A percentile compares a stretch with the other conserved stretches of the same genome.
Conservation (phyloP, 73 alveolate genomes). For the Paramecium sexaurelia region DNA sequence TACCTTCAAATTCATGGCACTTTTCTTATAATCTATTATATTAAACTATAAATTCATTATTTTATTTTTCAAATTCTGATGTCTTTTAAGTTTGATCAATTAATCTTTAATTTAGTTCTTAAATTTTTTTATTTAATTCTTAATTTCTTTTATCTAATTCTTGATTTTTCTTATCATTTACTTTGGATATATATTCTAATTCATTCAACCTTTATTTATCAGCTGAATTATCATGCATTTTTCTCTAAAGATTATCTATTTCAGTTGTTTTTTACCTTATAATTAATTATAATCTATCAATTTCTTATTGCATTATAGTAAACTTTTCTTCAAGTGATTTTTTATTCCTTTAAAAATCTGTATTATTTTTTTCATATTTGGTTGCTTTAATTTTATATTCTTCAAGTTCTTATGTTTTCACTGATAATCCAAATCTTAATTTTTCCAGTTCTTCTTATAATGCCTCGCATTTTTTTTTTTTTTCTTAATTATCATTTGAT, state of each 20-base stretch:
- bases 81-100: neutral
- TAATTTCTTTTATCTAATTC: neutral
- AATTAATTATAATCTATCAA: slow-evolving; percentile 20
- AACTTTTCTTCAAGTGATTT: neutral
- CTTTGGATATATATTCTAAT: neutral
- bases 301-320: slow-evolving; percentile 20
- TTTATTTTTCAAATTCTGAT: neutral
- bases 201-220: neutral
- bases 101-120: neutral
- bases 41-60: neutral
- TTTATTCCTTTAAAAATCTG: neutral
- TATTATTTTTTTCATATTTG: neutral
- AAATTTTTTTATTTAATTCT: neutral
- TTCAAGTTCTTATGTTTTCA: neutral
- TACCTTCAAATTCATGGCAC: neutral
- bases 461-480: neutral
- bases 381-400: neutral
- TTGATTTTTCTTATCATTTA: neutral
- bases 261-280: neutral
- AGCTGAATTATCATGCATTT: neutral
- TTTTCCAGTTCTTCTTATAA: neutral
- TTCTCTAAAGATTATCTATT: neutral
- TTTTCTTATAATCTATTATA: neutral
- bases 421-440: slow-evolving; percentile 11
- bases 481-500: neutral